Percentiles rank a stretch among this genome's conserved stretches.
Conservation (phyloP, 352 stramenopile species). For the Elongisporangium undulatum region DNA sequence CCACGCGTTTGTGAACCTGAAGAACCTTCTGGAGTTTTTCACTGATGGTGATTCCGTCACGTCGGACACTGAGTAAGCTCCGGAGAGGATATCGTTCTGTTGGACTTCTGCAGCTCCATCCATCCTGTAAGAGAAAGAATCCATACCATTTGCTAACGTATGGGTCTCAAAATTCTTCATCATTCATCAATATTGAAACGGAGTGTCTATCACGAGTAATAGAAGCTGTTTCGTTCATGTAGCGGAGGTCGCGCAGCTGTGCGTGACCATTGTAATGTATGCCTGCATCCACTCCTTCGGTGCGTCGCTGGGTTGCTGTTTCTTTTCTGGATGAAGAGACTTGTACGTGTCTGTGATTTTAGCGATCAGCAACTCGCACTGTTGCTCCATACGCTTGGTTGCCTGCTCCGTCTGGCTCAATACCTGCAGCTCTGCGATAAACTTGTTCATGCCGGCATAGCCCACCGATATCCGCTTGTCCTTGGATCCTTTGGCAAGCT, state of each 20-base stretch:
- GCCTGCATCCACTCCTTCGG: constrained; percentile 23
- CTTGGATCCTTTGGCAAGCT: constrained; percentile 22
- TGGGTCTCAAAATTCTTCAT: too few relatives aligned
- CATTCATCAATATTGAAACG: too few relatives aligned
- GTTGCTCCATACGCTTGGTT: constrained; percentile 28
- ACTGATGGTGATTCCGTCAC: neutral
- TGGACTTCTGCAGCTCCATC: neutral
- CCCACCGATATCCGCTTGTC: constrained; percentile 38
- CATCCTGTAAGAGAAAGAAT: neutral
- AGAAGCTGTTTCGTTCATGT: too few relatives aligned
- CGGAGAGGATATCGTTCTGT: neutral
- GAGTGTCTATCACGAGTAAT: too few relatives aligned
- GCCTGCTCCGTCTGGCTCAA: constrained; percentile 30
- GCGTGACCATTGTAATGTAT: constrained; percentile 21
- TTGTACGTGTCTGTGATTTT: constrained; percentile 49
- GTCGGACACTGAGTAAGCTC: neutral
- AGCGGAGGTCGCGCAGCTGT: too few relatives aligned
- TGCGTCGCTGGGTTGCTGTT: constrained; percentile 16
- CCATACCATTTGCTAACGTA: neutral
- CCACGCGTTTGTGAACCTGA: constrained; percentile 4
- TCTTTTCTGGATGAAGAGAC: constrained; percentile 54
- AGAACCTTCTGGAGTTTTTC: neutral
- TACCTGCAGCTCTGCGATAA: constrained; percentile 58
- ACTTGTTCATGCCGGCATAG: constrained; percentile 60
- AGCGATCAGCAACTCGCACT: constrained; percentile 23